Evolutionary conservation across 1,139 yeast species (phyloP), one percentile per base, ranked within the genome.

Genomic region (Suhomyces taliae): DNA sequence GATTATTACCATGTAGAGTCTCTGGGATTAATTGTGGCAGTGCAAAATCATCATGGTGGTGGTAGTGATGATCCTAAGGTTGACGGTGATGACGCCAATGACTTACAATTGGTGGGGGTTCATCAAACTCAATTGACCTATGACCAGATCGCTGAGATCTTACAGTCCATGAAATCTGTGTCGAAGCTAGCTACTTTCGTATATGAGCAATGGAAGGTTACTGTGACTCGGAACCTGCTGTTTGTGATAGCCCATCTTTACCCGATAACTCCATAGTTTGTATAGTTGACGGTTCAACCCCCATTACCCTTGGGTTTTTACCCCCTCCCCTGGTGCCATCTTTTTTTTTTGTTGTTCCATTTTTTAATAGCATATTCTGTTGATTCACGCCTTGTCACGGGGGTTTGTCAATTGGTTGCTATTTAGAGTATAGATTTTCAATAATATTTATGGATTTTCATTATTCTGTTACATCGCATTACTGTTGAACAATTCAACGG

Each of bases 1-100:
- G 35, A 40, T 24, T 44, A 44, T 29, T 40, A 44, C 38, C 35
- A 33, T 27, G 40, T 15, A 37, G 37, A 12, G n/a, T 8, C 35
- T 15, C 33, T 19, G 31, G 43, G 37, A 24, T 12, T 44, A 34
- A 37, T 37, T 34, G 40, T 37, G 35, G 37, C 9, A 11, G 7
- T 33, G 34, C 19, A 27, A n/a, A 19, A 19, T 19, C 24, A 19
- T 19, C 24, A 19, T 19, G 1, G 6, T 19, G 24, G 24, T 19
- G 24, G 6, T 14, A 14, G 15, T 19, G 24, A 19, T 19, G 24
- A 19, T 19, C 24, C 24, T 4, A 19, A 19, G 4, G 24, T 6
- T 19, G 24, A 19, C 6, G 24, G 6, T 19, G 24, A 19, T 19
- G 24, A 19, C 24, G 24, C 12, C 11, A 29, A 11, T 11, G 27